phyloP scores from a whole-genome alignment of 2,329 filamentous ascomycete genomes.

The Raffaelea deltoideospora region DNA sequence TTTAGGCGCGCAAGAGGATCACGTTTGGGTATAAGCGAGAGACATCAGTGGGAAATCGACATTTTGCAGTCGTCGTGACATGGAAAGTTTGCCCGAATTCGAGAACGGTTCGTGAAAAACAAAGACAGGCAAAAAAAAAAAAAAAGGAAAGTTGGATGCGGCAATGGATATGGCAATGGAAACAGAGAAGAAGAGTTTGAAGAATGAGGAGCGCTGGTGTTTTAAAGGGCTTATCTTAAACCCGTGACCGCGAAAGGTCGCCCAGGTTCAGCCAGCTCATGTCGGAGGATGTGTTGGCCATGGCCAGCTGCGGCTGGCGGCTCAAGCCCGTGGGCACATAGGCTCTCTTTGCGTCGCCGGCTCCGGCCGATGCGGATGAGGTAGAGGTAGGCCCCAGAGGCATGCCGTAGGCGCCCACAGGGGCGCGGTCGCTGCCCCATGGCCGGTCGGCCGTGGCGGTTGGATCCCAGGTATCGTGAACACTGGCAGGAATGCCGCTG shows the following conservation, averaged over 20 bases:
- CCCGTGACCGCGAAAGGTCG: conserved; percentile 15
- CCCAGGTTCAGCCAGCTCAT: conserved; percentile 73
- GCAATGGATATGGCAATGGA: background rate
- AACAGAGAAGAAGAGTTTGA: too few species aligned
- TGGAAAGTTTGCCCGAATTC: background rate
- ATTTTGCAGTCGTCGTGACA: background rate
- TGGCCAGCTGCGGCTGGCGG: conserved; percentile 33
- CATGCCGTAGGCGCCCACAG: conserved; percentile 34
- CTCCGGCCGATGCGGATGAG: background rate
- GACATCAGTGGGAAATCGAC: background rate
- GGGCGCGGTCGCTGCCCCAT: conserved; percentile 33
- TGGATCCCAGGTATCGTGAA: conserved; percentile 40
- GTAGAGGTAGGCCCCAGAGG: conserved; percentile 22
- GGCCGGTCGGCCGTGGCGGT: conserved; percentile 23
- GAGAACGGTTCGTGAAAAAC: background rate
- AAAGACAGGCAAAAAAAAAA: background rate
- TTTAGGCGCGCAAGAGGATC: background rate
- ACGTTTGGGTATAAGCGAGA: conserved; percentile 5
- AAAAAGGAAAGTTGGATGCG: background rate
- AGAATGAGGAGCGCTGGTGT: too few species aligned
- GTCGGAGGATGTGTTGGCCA: conserved; percentile 40
- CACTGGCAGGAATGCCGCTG: conserved; percentile 50
- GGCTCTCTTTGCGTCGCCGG: too few species aligned
- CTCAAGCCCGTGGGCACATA: conserved; percentile 21
- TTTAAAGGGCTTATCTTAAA: background rate